Base-by-base conservation (phyloP, 768 basidiomycete genomes). In the Serendipita vermifera region DNA sequence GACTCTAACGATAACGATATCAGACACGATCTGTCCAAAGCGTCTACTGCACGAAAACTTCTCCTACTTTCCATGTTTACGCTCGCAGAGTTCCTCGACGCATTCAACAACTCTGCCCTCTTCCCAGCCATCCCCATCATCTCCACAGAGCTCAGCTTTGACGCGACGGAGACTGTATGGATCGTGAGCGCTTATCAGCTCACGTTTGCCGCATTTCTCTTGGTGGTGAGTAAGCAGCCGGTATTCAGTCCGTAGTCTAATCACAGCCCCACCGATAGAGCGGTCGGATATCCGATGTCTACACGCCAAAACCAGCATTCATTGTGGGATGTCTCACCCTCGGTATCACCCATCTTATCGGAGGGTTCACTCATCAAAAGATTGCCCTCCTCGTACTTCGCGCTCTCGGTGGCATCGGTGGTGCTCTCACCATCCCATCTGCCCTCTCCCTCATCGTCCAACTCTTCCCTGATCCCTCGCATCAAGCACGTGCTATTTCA, bases 351-450 rank as follows among this genome's bases (percentile, higher is more conserved):
- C 67, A 63, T 17, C 62, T 69, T 26, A 66, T 66, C 32, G 64
- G 61, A n/a, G 67, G 65, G 14, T 68, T 68, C 54, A 64, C 63
- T 11, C 59, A 59, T 14, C 60, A 65, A 60, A 67, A 68, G 40
- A 67, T 69, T 29, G 59, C 59, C 35, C 61, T 68, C 56, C 64
- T 69, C 14, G 63, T 69, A 29, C 60, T 69, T 2, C 67, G 68
- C 26, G 68, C 68, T 15, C 57, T 69, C 35, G 60, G 62, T 36
- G 68, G 68, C n/a, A 68, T 73, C 35, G 74, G 69, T 13, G 77
- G 74, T 17, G 69, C 76, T 1, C 64, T 77, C 67, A 75, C 74
- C 5, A 71, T 78, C 33, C 77, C 77, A 2, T 75, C 77, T 2
- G 73, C 77, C 4, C 64, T 75, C 15, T 65, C 72, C 33, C 67